Conservation (phyloP, 192 early-diverging fungal genomes). For the Coemansia sp. region DNA sequence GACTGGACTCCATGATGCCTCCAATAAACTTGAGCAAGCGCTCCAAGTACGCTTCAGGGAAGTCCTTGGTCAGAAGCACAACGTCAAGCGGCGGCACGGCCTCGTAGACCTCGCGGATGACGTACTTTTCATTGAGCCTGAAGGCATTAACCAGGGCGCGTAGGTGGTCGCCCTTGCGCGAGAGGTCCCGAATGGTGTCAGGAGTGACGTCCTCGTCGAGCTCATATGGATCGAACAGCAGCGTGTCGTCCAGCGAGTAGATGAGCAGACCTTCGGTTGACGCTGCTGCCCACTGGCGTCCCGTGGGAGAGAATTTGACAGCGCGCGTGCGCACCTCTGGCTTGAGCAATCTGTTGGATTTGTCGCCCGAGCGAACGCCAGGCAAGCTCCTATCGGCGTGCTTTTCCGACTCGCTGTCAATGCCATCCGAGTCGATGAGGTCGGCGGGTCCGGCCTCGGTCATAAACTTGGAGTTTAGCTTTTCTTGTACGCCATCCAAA, state of each 20-base stretch:
- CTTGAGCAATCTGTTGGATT: slow-evolving; percentile 70
- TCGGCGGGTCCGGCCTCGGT: slow-evolving; percentile 89
- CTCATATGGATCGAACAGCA: slow-evolving; percentile 98
- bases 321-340: slow-evolving; percentile 82
- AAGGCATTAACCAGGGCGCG: slow-evolving; percentile 90
- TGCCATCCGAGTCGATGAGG: slow-evolving; percentile 77
- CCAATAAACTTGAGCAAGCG: slow-evolving; percentile 82
- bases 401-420: slow-evolving; percentile 82
- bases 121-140: slow-evolving; percentile 79
- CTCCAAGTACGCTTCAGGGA: slow-evolving; percentile 86
- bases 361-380: slow-evolving; percentile 83
- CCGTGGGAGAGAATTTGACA: slow-evolving; percentile 92
- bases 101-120: slow-evolving; percentile 80
- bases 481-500: slow-evolving; percentile 87
- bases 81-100: slow-evolving; percentile 75
- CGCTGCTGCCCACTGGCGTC: slow-evolving; percentile 92
- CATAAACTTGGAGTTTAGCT: slow-evolving; percentile 88
- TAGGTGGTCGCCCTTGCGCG: slow-evolving; percentile 77
- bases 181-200: slow-evolving; percentile 71
- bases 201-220: slow-evolving; percentile 97
- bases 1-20: slow-evolving; percentile 72
- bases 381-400: slow-evolving; percentile 73
- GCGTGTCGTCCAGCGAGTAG: slow-evolving; percentile 90
- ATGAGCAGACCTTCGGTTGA: slow-evolving; percentile 94
- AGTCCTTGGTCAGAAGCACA: slow-evolving; percentile 68